Evolutionary conservation across 2,329 filamentous ascomycete species (phyloP).

Genomic region (Aspergillus carbonarius): DNA sequence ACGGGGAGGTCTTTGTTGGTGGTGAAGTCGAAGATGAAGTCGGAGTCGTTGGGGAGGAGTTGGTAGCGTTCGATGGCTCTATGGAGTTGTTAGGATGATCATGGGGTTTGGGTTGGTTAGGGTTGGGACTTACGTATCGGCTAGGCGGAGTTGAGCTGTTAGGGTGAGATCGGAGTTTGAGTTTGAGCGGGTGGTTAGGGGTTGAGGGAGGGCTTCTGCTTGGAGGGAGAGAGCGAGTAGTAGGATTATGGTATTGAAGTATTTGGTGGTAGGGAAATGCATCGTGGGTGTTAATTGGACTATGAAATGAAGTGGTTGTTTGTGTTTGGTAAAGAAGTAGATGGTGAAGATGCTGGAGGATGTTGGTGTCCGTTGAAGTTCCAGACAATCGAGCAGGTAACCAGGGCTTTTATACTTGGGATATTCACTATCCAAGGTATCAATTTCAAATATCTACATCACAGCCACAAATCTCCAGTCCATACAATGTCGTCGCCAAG

Average conservation of each 20-base stretch:
- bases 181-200: conserved; percentile 12
- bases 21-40: conserved; percentile 25
- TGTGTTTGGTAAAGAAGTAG: neutral
- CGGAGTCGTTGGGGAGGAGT: conserved; percentile 21
- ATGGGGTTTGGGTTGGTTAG: neutral
- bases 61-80: conserved; percentile 24
- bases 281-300: neutral
- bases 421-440: neutral
- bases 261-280: neutral
- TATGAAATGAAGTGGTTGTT: neutral
- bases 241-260: neutral
- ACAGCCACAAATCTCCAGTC: conserved; percentile 8
- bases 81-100: neutral
- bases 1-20: conserved; percentile 6
- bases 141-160: conserved; percentile 20
- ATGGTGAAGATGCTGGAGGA: conserved; percentile 1
- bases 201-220: conserved; percentile 16
- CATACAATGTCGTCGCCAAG: conserved; percentile 1
- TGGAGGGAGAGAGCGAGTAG: conserved; percentile 10
- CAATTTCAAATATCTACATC: conserved; percentile 13
- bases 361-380: neutral
- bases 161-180: conserved; percentile 19
- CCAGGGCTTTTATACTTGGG: conserved; percentile 4
- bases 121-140: conserved; percentile 18
- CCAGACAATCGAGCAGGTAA: neutral